These are phyloP conservation scores for Lactarius akahatsu DNA, from an alignment of 768 basidiomycete genomes.

Conservation along the genomic window DNA sequence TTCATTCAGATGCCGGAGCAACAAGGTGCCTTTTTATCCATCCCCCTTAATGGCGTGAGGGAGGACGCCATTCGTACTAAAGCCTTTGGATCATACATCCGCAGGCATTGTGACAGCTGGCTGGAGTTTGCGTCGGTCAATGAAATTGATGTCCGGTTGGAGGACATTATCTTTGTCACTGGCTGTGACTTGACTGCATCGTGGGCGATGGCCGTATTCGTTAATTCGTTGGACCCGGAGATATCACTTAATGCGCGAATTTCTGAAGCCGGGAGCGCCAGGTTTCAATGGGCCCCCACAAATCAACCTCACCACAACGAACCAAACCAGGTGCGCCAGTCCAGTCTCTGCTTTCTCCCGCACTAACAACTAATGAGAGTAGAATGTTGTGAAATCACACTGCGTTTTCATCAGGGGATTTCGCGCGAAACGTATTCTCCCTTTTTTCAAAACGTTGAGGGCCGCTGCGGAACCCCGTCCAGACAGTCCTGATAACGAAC, in stretches of 20 bases:
- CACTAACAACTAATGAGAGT: too few relatives aligned
- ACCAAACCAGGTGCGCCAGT: too few relatives aligned
- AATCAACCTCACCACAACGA: too few relatives aligned
- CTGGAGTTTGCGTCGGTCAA: too few relatives aligned
- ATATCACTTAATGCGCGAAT: slow-evolving; percentile 10
- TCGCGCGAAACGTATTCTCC: too few relatives aligned
- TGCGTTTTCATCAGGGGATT: too few relatives aligned
- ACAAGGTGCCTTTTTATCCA: slow-evolving; percentile 20
- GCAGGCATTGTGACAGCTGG: slow-evolving; percentile 1
- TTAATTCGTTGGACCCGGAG: slow-evolving; percentile 12
- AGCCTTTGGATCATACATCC: slow-evolving; percentile 24
- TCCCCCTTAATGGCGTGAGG: neutral
- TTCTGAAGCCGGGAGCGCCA: neutral
- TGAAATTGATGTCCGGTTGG: too few relatives aligned
- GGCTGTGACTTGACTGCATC: slow-evolving; percentile 26
- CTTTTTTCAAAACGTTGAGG: too few relatives aligned
- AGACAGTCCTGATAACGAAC: too few relatives aligned
- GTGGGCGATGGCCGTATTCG: slow-evolving; percentile 14
- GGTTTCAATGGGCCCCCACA: slow-evolving; percentile 12
- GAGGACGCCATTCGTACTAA: slow-evolving; percentile 21
- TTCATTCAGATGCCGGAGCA: slow-evolving; percentile 13
- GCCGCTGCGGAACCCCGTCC: too few relatives aligned
- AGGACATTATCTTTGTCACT: slow-evolving; percentile 1
- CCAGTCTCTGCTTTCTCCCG: too few relatives aligned
- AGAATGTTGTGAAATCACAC: too few relatives aligned